Evolutionary conservation across 176 grass and related monocot species (phyloP), one percentile per base, ranked within the genome.

Genomic region (Eleusine coracana): DNA sequence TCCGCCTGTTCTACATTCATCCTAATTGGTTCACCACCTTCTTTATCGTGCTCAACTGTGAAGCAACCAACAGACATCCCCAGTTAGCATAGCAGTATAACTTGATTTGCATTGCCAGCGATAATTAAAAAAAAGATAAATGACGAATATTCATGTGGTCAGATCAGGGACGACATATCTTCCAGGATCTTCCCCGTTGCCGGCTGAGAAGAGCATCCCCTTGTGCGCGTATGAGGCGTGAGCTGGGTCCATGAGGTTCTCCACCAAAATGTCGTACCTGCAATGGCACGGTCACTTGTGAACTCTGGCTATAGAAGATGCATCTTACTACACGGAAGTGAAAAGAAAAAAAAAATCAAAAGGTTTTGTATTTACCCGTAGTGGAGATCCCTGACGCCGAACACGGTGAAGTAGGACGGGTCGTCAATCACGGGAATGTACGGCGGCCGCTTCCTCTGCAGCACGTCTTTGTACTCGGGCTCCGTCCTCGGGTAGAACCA

Each of bases 221-320:
- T 40, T 84, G 78, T 97, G 95, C 14, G 95, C 90, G 76, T 97
- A 98, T 0, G 81, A 84, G n/a, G 89, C 88, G 46, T 97, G 95
- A 10, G 95, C 88, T 82, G 92, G 88, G 55, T 98, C 95, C 82
- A 98, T 84, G 16, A 98, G 75, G 76, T 98, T 98, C 79, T 98
- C 95, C 8, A 78, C 72, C 84, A 94, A 41, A 75, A 97, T 23
- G 71, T 98, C 95, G 36, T 94, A 94, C 28, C 92, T 98, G 84
- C 50, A 84, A 76, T 64, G 71, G 71, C 20, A 70, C 54, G 44
- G 13, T 40, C 45, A 49, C 11, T 13, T 49, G 9, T 49, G 46
- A 13, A 49, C 40, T 42, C 40, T 42, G 7, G 40, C 31, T 34
- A 34, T 34, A 34, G 31, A 34, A 34, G 31, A 34, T 34, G 31